Evolutionary conservation across 1,284 basidiomycete genomes (phyloP).

Genomic region (Lentinus polychrous): DNA sequence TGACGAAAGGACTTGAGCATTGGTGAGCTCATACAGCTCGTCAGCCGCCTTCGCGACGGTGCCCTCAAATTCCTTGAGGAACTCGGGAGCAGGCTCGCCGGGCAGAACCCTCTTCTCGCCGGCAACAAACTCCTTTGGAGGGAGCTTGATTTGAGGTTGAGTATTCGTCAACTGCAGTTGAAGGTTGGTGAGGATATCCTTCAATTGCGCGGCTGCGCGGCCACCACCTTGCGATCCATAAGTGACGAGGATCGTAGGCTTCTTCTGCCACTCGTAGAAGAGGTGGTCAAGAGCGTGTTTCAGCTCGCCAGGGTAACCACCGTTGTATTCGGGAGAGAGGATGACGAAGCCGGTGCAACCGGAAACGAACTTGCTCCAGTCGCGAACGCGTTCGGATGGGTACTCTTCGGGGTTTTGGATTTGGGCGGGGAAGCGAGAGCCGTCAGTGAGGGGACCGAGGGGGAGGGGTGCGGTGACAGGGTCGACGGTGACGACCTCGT

Average conservation of each 20-base stretch:
- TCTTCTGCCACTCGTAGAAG: conserved; percentile 24
- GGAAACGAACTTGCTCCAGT: conserved; percentile 22
- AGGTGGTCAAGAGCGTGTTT: conserved; percentile 27
- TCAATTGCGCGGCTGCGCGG: conserved; percentile 16
- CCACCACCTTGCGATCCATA: conserved; percentile 22
- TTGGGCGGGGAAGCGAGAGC: conserved; percentile 18
- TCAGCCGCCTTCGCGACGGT: conserved; percentile 16
- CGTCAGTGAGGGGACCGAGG: conserved; percentile 22
- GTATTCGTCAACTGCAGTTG: conserved; percentile 18
- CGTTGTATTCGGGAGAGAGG: conserved; percentile 25
- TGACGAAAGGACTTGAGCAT: not conserved
- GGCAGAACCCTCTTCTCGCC: conserved; percentile 16
- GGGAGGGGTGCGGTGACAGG: conserved; percentile 19
- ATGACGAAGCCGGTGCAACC: conserved; percentile 22
- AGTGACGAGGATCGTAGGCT: conserved; percentile 22
- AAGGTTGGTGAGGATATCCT: conserved; percentile 16
- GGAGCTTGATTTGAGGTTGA: conserved; percentile 16
- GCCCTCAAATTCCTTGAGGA: conserved; percentile 18
- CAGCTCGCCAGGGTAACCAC: conserved; percentile 23
- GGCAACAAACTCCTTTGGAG: conserved; percentile 13
- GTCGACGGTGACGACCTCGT: conserved; percentile 20
- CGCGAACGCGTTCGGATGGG: conserved; percentile 17
- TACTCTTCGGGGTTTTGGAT: conserved; percentile 20
- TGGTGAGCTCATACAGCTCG: conserved; percentile 13
- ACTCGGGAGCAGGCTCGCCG: conserved; percentile 15